Base-by-base conservation (phyloP, 306 rosid species). In the Prunus fruticosa region DNA sequence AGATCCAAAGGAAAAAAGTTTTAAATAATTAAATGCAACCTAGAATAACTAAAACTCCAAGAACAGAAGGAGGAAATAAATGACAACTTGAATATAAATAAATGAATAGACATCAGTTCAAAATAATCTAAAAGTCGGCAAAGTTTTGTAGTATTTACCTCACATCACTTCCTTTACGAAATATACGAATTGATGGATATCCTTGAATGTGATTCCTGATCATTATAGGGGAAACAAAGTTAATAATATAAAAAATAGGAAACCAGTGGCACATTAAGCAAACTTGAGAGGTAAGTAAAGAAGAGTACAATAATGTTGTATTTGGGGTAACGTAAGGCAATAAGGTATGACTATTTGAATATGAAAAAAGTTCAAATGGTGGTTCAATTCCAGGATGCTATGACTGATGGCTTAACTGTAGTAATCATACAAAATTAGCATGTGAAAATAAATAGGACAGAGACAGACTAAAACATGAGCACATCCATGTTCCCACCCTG, bases 191-290 rank as follows among this genome's bases (percentile, higher is more conserved):
- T 28, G 99, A 92, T 12, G 99, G 99, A 87, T 95, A 95, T 50
- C 97, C 99, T 86, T 95, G 99, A 76, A 95, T 89, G 85, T 95
- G 99, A 83, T 95, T 51, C 91, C 99, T 95, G 88, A 83, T 84
- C 62, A 85, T 64, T 52, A 77, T 67, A 38, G 69, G 54, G 50
- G 73, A 79, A 64, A 71, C 45, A 74, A 2, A 72, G 15, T 69
- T 76, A 34, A 18, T 54, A 86, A 82, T 34, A 46, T 73, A 20
- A 32, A 30, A 43, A 78, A 67, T 54, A 72, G 22, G 53, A 54
- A 58, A 34, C 81, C 20, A n/a, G 58, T 38, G 27, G 62, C 53
- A 81, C 61, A 81, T 82, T 65, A 81, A 47, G 25, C 56, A 74
- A 61, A 61, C 20, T 16, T 69, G 46, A 7, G 54, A 25, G 8